Percentiles rank a stretch among this genome's conserved stretches.
Evolutionary conservation across 179 eudicot species (phyloP).

Genomic region (Nepenthes alata): DNA sequence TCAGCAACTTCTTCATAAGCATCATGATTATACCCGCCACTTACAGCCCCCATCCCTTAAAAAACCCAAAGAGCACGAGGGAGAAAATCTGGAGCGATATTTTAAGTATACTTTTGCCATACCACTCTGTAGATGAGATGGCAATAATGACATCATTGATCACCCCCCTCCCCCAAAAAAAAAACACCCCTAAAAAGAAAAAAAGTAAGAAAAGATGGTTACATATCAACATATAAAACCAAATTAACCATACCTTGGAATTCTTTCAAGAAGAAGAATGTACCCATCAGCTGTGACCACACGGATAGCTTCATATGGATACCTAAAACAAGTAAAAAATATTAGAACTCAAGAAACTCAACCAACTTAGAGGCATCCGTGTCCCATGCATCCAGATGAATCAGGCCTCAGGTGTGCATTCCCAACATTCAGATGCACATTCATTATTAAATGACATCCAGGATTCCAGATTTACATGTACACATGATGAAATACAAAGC

Average conservation of each 20-base stretch:
- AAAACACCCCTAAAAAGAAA: neutral
- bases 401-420: too few relatives aligned
- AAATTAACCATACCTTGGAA: constrained; percentile 56
- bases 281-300: constrained; percentile 92
- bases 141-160: neutral
- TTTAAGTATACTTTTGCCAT: too few relatives aligned
- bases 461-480: too few relatives aligned
- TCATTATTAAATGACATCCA: too few relatives aligned
- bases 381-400: too few relatives aligned
- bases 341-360: too few relatives aligned
- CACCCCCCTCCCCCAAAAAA: neutral
- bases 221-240: neutral
- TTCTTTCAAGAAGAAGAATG: constrained; percentile 86
- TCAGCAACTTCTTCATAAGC: neutral
- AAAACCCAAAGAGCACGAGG: too few relatives aligned
- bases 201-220: neutral
- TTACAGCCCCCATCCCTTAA: neutral
- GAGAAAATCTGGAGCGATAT: too few relatives aligned
- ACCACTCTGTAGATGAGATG: neutral
- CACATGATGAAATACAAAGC: neutral
- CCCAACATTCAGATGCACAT: too few relatives aligned
- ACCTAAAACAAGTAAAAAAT: constrained; percentile 28
- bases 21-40: neutral
- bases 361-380: too few relatives aligned
- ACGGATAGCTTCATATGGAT: constrained; percentile 93